Evolutionary conservation across 371 early-diverging fungal genomes (phyloP), one percentile per base, ranked within the genome.

Genomic region (Mucor circinelloides): DNA sequence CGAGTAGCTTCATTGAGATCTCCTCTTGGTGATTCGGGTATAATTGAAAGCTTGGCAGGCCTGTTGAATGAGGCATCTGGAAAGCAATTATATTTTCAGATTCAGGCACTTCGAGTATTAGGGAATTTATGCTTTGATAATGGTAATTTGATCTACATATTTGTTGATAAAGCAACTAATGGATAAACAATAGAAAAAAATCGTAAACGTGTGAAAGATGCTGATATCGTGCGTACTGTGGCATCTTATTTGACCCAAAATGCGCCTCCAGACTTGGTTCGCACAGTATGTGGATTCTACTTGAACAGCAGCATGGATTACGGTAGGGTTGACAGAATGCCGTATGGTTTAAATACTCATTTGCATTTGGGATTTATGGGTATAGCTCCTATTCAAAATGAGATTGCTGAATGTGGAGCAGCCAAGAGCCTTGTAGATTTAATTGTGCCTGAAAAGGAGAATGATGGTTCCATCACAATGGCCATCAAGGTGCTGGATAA

Each of bases 111-210:
- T 38, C 84, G 94, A 12, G 90, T 90, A 1, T 68, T 91, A 28
- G 94, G 91, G 17, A 94, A 94, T 66, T 73, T 91, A 34, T 94
- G 93, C 64, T 91, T 87, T 74, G 93, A 94, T 74, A 80, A 91
- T 69, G 91, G 94, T 92, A 83, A 66, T 60, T 10, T 44, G 64
- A 30, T 44, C 21, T 8, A 46, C 15, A 46, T 55, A 30, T 31
- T n/a, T 50, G 15, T 55, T 55, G n/a, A 13, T 55, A 55, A 23
- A 30, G 31, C 13, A 64, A 57, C 21, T 40, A 17, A 64, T n/a
- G 13, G 30, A 42, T 27, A 63, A 46, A 23, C 19, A 13, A 31
- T 57, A 92, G 94, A 90, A 63, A 78, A 70, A 1, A 94, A 91
- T 68, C 77, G 94, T 19, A 87, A 89, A 59, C 80, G 76, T 23